Evolutionary conservation across 2,329 filamentous ascomycete species (phyloP).

Genomic region (Fusarium chlamydosporum): DNA sequence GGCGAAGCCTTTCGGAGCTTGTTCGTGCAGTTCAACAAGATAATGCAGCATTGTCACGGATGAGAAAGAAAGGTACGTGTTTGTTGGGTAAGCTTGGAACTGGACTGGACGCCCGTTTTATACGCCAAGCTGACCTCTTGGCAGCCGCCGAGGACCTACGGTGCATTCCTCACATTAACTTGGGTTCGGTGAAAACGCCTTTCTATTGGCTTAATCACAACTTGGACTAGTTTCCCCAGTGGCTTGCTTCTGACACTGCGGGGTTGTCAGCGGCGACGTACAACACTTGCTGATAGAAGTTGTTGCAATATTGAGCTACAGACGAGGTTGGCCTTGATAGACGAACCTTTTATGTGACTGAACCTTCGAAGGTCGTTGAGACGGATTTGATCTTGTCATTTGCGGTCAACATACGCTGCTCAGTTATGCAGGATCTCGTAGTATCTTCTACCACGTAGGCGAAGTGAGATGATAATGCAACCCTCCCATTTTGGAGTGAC

Average conservation of each 20-base stretch:
- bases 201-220: background rate
- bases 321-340: no score
- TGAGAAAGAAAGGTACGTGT: background rate
- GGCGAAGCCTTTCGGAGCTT: background rate
- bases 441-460: background rate
- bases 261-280: slow-evolving; percentile 6
- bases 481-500: background rate
- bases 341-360: no score
- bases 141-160: background rate
- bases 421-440: rapidly evolving
- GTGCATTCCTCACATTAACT: no score
- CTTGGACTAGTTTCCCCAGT: background rate
- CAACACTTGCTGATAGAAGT: no score
- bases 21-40: background rate
- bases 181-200: no score
- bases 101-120: background rate
- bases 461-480: background rate
- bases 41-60: slow-evolving; percentile 2
- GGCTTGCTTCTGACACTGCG: background rate
- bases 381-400: background rate
- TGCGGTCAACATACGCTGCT: no score
- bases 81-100: background rate
- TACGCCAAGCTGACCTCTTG: background rate
- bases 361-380: background rate
- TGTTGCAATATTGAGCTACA: no score